A percentile compares a stretch with the other conserved stretches of the same genome.
Conservation (phyloP, 345 rosid genomes). For the Atalantia buxifolia region DNA sequence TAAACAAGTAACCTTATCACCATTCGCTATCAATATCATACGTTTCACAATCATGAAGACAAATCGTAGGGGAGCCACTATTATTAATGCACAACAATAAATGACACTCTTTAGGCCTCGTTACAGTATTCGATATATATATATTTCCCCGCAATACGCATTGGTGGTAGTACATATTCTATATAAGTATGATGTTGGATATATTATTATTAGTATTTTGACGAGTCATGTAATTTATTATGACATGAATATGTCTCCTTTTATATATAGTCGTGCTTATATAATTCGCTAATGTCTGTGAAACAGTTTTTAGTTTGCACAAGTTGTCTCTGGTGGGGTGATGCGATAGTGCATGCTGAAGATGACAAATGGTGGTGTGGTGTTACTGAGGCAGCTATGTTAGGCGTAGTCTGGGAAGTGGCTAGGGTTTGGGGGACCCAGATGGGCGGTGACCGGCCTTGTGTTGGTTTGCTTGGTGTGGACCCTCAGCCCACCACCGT, state of each 20-base stretch:
- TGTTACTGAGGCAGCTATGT: slow-evolving; percentile 5
- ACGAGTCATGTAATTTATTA: no score
- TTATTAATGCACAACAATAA: background rate
- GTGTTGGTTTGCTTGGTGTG: slow-evolving; percentile 9
- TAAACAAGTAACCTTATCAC: slow-evolving; percentile 20
- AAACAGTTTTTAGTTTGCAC: background rate
- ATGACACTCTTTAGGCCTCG: background rate
- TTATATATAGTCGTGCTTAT: background rate
- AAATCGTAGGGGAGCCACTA: background rate
- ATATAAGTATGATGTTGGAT: no score
- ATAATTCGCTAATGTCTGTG: no score
- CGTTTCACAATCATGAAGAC: background rate
- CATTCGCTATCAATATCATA: slow-evolving; percentile 12
- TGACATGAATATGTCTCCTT: no score
- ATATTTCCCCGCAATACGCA: no score
- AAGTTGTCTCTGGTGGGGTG: background rate
- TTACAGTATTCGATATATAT: no score
- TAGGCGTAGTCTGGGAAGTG: background rate
- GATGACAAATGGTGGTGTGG: background rate
- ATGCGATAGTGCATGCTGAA: background rate
- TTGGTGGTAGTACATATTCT: no score
- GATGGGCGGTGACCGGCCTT: slow-evolving; percentile 15
- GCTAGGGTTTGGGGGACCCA: slow-evolving; percentile 24
- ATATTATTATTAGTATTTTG: no score
- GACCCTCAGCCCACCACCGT: slow-evolving; percentile 16